Conservation (phyloP, 768 basidiomycete species). For the Lactifluus rugatus region DNA sequence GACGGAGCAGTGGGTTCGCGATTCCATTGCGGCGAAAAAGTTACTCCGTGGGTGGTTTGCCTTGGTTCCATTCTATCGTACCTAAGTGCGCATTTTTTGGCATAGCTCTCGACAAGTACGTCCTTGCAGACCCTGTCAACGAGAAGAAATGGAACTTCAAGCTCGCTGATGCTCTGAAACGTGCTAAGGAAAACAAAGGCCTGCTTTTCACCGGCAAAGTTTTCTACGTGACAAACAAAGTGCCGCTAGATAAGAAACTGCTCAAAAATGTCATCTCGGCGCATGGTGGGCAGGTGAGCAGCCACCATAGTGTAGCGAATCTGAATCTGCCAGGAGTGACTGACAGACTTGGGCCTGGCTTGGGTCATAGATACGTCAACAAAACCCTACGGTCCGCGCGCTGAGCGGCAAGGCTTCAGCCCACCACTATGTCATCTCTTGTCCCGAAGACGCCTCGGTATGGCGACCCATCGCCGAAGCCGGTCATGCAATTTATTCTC, state of each 20-base stretch:
- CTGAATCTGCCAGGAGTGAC: background rate
- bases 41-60: constrained; percentile 49
- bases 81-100: background rate
- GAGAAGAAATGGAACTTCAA: constrained; percentile 63
- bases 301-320: background rate
- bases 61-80: background rate
- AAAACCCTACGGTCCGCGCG: constrained; percentile 46
- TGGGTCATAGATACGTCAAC: constrained; percentile 31
- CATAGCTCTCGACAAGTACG: constrained; percentile 54
- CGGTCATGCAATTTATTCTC: constrained; percentile 51
- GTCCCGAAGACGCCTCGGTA: constrained; percentile 48
- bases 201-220: constrained; percentile 53
- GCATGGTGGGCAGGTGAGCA: constrained; percentile 57
- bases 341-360: background rate
- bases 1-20: constrained; percentile 56
- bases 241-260: constrained; percentile 47
- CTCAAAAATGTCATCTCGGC: constrained; percentile 61
- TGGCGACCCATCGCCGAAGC: constrained; percentile 53
- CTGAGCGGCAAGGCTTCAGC: constrained; percentile 34
- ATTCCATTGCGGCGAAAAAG: constrained; percentile 43
- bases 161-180: constrained; percentile 47
- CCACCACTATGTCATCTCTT: constrained; percentile 56
- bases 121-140: constrained; percentile 47
- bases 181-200: constrained; percentile 44
- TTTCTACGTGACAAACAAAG: constrained; percentile 68